Conservation (phyloP, 371 early-diverging fungal species). For the Sporodiniella umbellata region DNA sequence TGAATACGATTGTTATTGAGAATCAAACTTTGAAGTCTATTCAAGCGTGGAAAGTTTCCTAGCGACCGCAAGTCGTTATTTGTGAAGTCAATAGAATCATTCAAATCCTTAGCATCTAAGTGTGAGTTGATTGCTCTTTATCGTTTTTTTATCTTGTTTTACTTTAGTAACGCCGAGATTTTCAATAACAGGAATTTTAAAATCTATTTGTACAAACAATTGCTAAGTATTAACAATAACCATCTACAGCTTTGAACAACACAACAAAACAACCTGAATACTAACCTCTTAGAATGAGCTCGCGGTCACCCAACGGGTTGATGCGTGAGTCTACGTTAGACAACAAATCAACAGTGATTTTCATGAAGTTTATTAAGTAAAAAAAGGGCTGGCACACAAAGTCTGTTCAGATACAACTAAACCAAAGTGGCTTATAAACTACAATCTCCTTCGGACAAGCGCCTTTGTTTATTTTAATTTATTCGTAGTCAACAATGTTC, state of each 20-base stretch:
- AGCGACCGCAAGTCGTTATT: slow-evolving; percentile 86
- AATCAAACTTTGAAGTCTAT: slow-evolving; percentile 75
- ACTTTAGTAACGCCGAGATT: slow-evolving; percentile 92
- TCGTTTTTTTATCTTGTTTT: not conserved
- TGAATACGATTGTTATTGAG: slow-evolving; percentile 86
- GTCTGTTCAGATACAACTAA: not conserved
- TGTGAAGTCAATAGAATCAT: slow-evolving; percentile 91
- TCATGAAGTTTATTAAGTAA: slow-evolving; percentile 46
- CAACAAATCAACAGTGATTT: slow-evolving; percentile 79
- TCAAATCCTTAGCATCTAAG: slow-evolving; percentile 65
- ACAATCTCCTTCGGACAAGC: not conserved
- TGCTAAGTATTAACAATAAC: too few relatives aligned
- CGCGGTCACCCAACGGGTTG: slow-evolving; percentile 87
- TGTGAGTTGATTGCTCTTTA: not conserved
- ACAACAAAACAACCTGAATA: not conserved
- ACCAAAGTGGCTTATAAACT: slow-evolving; percentile 2
- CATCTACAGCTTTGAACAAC: too few relatives aligned
- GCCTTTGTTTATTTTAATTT: not conserved
- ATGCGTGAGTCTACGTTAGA: slow-evolving; percentile 67
- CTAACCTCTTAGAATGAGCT: slow-evolving; percentile 86
- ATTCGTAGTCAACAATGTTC: slow-evolving; percentile 8
- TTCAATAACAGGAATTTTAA: slow-evolving; percentile 88
- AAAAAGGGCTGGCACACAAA: not conserved
- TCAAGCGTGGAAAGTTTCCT: slow-evolving; percentile 85
- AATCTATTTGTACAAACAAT: too few relatives aligned